Evolutionary conservation across 2,329 filamentous ascomycete genomes (phyloP).

Genomic region (Conoideocrella luteorostrata): DNA sequence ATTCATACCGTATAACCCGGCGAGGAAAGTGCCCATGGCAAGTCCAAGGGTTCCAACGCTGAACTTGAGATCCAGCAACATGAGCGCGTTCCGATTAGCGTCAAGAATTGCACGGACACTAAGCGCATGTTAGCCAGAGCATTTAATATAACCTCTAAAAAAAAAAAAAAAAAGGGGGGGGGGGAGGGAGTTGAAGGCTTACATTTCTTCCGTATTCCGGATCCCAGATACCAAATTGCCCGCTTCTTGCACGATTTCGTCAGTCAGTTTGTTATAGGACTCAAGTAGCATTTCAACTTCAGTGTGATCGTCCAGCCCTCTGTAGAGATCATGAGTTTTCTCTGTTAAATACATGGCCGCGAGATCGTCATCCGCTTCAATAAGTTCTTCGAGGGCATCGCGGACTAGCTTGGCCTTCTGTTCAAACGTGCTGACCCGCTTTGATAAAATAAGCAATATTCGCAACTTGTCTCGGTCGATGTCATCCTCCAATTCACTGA

Average conservation of each 20-base stretch:
- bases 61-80: constrained; percentile 95
- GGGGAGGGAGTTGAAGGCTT: constrained; percentile 30
- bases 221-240: constrained; percentile 91
- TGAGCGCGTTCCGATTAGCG: constrained; percentile 94
- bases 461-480: constrained; percentile 93
- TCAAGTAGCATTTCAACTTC: constrained; percentile 96
- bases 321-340: constrained; percentile 65
- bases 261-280: constrained; percentile 94
- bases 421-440: constrained; percentile 93
- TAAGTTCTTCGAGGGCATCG: constrained; percentile 88
- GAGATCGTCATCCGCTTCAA: constrained; percentile 94
- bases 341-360: constrained; percentile 94
- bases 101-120: constrained; percentile 95
- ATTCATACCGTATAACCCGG: constrained; percentile 99
- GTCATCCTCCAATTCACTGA: constrained; percentile 89
- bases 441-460: constrained; percentile 85
- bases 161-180: neutral
- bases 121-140: constrained; percentile 17
- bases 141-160: too few species aligned
- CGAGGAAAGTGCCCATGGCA: constrained; percentile 88
- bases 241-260: constrained; percentile 94
- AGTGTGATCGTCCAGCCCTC: constrained; percentile 81
- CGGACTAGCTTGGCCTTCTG: constrained; percentile 92
- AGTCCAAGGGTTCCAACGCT: constrained; percentile 92
- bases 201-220: constrained; percentile 98